phyloP scores from a whole-genome alignment of 768 basidiomycete genomes.

The Russula griseocarnosa region DNA sequence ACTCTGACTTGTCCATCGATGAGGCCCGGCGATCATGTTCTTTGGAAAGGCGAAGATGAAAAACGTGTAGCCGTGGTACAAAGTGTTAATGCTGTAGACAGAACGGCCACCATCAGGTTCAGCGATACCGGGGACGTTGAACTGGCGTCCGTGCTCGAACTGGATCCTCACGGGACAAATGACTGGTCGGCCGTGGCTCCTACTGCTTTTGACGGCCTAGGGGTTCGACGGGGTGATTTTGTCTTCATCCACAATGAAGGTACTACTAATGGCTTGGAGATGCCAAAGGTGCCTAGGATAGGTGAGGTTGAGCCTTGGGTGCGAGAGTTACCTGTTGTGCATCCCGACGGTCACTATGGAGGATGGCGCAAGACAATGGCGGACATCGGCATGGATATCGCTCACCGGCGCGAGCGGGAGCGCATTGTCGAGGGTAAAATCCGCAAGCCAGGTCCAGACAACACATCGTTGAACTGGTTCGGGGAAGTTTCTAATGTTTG shows the following conservation, averaged over 20 bases:
- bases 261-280: slow-evolving; percentile 64
- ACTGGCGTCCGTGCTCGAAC: slow-evolving; percentile 77
- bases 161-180: slow-evolving; percentile 76
- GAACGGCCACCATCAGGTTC: slow-evolving; percentile 65
- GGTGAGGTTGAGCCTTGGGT: slow-evolving; percentile 84
- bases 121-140: slow-evolving; percentile 52
- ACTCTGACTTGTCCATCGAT: slow-evolving; percentile 3
- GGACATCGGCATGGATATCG: slow-evolving; percentile 58
- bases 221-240: slow-evolving; percentile 77
- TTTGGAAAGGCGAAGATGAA: slow-evolving; percentile 75
- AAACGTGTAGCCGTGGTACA: slow-evolving; percentile 71
- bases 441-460: slow-evolving; percentile 40
- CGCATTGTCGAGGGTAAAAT: slow-evolving; percentile 42
- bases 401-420: slow-evolving; percentile 42
- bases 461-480: slow-evolving; percentile 63
- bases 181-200: slow-evolving; percentile 46
- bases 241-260: slow-evolving; percentile 74
- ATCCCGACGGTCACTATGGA: slow-evolving; percentile 47
- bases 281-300: slow-evolving; percentile 73
- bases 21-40: slow-evolving; percentile 89
- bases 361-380: slow-evolving; percentile 74
- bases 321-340: slow-evolving; percentile 49
- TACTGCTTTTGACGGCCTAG: slow-evolving; percentile 55
- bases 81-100: slow-evolving; percentile 63
- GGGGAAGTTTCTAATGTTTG: slow-evolving; percentile 79